Base-by-base conservation (phyloP, 2,329 filamentous ascomycete genomes). In the Cladophialophora chaetospira region DNA sequence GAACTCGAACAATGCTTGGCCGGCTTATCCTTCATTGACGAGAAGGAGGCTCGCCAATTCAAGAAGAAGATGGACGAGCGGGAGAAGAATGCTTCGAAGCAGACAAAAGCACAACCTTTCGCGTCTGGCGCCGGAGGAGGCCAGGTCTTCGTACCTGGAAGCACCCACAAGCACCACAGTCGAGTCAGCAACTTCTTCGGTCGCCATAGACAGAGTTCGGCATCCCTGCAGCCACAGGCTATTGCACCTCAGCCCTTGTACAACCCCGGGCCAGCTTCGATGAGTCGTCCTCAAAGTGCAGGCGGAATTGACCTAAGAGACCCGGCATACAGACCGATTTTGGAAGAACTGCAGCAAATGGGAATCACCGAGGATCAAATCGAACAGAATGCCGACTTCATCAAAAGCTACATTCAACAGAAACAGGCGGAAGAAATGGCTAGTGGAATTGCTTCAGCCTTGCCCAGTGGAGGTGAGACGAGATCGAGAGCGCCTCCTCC, bases 21-120 rank as follows among this genome's bases (percentile, higher is more conserved):
- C 4, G 94, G 87, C 0, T 77, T 99, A 58, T 96, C 91, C 21
- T 99, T 99, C 69, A 86, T 88, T 60, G 94, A 97, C 72, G 94
- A 97, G 78, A 97, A 97, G 75, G 94, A 99, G 77, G 94, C 94
- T 29, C 95, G 90, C 75, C 89, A 90, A 57, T 97, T 99, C 77
- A 87, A 92, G 74, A 96, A 97, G 82, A 97, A 97, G 79, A 89
- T 99, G 83, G 88, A 94, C 66, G 92, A 97, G 70, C 83, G 92
- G 63, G 92, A 97, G 76, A 97, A 96, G 82, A 92, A 93, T 75
- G 93, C 91, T 36, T 93, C 88, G 76, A 95, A 95, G 77, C 86
- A 87, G 61, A 97, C 92, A 2, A 86, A 80, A 71, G 81, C 85
- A 61, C 93, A 88, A 29, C 87, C 89, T 0, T 96, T 96, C 67